Percentiles rank a stretch among this genome's conserved stretches.
phyloP scores from a whole-genome alignment of 208 protist species.

The Leishmania arabica region DNA sequence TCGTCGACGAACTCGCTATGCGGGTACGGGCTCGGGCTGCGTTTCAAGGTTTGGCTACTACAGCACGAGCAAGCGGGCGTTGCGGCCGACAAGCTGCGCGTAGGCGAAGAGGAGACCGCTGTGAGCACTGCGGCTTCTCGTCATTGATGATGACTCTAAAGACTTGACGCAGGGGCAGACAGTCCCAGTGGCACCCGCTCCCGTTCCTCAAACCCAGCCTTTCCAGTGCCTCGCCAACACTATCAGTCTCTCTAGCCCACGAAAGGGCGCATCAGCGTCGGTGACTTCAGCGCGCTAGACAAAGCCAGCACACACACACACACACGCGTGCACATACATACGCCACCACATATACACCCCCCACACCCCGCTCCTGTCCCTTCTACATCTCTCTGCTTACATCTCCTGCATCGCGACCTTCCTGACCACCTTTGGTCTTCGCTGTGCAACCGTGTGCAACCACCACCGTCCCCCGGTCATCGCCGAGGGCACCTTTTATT shows the following conservation, averaged over 20 bases:
- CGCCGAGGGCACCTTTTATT: background rate
- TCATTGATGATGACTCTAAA: slow-evolving; percentile 6
- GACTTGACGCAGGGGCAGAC: background rate
- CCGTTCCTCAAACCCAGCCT: background rate
- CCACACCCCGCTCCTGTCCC: background rate
- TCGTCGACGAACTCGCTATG: slow-evolving; percentile 42
- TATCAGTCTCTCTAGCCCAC: slow-evolving; percentile 3
- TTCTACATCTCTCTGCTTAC: background rate
- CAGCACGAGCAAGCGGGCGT: slow-evolving; percentile 58
- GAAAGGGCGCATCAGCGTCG: background rate
- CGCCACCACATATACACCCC: too few relatives aligned
- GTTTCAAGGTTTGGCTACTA: slow-evolving; percentile 74
- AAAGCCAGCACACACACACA: background rate
- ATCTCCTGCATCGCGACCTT: background rate
- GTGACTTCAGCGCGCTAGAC: background rate
- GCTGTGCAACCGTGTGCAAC: too few relatives aligned
- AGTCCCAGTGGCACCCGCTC: background rate
- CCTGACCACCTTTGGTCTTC: background rate
- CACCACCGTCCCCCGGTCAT: background rate
- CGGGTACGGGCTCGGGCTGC: slow-evolving; percentile 63
- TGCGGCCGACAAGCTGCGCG: slow-evolving; percentile 29
- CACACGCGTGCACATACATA: background rate
- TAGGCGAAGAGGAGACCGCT: slow-evolving; percentile 28
- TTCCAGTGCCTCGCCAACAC: background rate
- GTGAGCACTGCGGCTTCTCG: slow-evolving; percentile 31